Percentiles rank a stretch among this genome's conserved stretches.
phyloP scores from a whole-genome alignment of 805 yeast species.

The Candida nonsorbophila region DNA sequence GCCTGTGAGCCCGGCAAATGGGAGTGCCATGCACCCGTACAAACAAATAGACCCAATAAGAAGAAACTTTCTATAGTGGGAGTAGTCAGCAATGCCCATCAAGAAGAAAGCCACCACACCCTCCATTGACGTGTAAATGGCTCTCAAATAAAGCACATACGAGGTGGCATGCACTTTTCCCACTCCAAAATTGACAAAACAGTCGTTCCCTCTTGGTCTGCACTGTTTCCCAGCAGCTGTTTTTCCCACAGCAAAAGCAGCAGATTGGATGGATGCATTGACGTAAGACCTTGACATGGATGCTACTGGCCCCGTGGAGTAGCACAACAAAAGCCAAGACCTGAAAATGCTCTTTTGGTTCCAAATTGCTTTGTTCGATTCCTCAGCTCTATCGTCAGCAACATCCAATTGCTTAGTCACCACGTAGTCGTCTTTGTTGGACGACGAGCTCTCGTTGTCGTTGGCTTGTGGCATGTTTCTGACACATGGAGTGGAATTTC shows the following conservation, averaged over 20 bases:
- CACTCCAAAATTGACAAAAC: conserved; percentile 29
- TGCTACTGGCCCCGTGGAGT: conserved; percentile 38
- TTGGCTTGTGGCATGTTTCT: no score
- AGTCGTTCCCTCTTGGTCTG: conserved; percentile 25
- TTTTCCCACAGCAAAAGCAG: conserved; percentile 24
- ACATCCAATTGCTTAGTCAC: background rate
- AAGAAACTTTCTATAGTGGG: conserved; percentile 28
- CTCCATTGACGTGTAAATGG: conserved; percentile 33
- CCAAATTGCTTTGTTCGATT: conserved; percentile 10
- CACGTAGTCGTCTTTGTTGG: no score
- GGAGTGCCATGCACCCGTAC: conserved; percentile 30
- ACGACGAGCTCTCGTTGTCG: no score
- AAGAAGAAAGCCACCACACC: conserved; percentile 28
- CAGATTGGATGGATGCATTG: conserved; percentile 35
- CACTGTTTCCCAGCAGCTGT: conserved; percentile 19
- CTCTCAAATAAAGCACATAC: conserved; percentile 31
- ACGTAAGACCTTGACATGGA: conserved; percentile 37
- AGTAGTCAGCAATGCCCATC: conserved; percentile 38
- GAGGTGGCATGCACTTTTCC: conserved; percentile 28
- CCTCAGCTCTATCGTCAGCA: background rate
- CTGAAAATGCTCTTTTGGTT: conserved; percentile 14
- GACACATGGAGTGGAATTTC: no score
- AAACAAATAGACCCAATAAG: conserved; percentile 23
- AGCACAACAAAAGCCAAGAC: conserved; percentile 35
- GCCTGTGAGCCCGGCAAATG: conserved; percentile 26